These are phyloP conservation scores for Ceratobasidium papillatum DNA, from an alignment of 1,284 basidiomycete genomes.

Conservation along the genomic window DNA sequence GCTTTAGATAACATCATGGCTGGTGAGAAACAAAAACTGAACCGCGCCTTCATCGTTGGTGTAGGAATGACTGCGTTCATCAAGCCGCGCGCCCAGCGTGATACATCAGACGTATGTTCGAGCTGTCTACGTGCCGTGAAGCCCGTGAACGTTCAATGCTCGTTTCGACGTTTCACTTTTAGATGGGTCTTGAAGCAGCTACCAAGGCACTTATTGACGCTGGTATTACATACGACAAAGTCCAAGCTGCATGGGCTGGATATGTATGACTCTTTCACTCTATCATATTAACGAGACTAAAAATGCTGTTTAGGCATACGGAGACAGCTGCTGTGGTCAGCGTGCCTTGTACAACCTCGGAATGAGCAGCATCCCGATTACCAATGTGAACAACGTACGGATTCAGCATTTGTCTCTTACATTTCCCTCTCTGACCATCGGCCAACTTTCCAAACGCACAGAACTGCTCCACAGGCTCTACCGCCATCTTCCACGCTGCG, in stretches of 20 bases:
- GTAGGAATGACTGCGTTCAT: slow-evolving; percentile 83
- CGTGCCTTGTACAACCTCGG: slow-evolving; percentile 87
- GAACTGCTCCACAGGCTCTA: slow-evolving; percentile 77
- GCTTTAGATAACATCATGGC: not conserved
- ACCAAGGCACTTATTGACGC: slow-evolving; percentile 88
- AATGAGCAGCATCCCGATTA: slow-evolving; percentile 84
- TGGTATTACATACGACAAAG: slow-evolving; percentile 82
- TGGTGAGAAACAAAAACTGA: slow-evolving; percentile 9
- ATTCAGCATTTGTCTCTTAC: not conserved
- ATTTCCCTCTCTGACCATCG: slow-evolving; percentile 1
- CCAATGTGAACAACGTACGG: slow-evolving; percentile 78
- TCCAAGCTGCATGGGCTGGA: slow-evolving; percentile 68
- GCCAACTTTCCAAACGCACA: not conserved
- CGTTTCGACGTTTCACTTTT: slow-evolving; percentile 8
- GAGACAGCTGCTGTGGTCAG: slow-evolving; percentile 84
- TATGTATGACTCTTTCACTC: slow-evolving; percentile 59
- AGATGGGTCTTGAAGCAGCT: slow-evolving; percentile 84
- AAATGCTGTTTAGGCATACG: slow-evolving; percentile 59
- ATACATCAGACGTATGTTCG: slow-evolving; percentile 69
- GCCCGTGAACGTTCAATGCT: slow-evolving; percentile 5
- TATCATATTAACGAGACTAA: slow-evolving; percentile 2
- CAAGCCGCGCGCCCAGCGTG: slow-evolving; percentile 73
- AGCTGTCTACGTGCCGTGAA: not conserved
- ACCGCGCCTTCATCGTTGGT: slow-evolving; percentile 73
- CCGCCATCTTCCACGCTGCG: slow-evolving; percentile 76